Evolutionary conservation across 768 basidiomycete genomes (phyloP), one percentile per base, ranked within the genome.

Genomic region (Boletus barrowsii): DNA sequence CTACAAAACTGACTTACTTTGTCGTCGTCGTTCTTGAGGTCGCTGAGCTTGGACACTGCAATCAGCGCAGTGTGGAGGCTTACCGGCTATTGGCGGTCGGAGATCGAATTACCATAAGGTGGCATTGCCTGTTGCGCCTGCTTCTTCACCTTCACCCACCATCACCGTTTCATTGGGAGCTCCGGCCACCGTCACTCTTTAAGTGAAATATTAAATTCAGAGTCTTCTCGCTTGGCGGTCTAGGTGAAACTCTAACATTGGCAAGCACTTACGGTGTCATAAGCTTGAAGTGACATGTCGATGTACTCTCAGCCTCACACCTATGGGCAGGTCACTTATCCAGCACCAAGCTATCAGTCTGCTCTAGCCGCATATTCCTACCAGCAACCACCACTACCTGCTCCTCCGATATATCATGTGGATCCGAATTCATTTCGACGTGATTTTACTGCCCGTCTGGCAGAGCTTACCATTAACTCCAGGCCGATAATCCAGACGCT

Each of bases 401-500:
- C 67, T 5, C 58, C 76, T 46, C 70, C 76, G 42, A 74, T 77
- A 59, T 78, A 78, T 63, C 72, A 73, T 67, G 71, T 82, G 67
- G 87, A 90, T 69, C 83, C 88, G 30, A 78, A 77, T 71, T 75
- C 80, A 37, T 93, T 93, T 69, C 83, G 92, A 60, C 83, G 84
- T 73, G 90, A 92, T 74, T 93, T 87, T 72, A 66, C 81, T 51
- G 69, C 75, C 40, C 84, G 89, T 57, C 84, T 97, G 51, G 75
- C 82, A 64, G 83, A 87, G 59, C 86, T 99, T 58, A 91, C 86
- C 48, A 86, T 94, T 79, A 99, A 98, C 74, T 96, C 94, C 61
- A 87, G 94, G 65, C 88, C 93, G 10, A 84, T 97, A 57, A 99
- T 99, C 60, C 93, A 97, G 75, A 82, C 81, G 56, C 74, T 99